Percentiles rank a stretch among this genome's conserved stretches.
These are phyloP conservation scores for Protomyces pachydermus DNA, from an alignment of 1,139 yeast species.

Conservation along the genomic window DNA sequence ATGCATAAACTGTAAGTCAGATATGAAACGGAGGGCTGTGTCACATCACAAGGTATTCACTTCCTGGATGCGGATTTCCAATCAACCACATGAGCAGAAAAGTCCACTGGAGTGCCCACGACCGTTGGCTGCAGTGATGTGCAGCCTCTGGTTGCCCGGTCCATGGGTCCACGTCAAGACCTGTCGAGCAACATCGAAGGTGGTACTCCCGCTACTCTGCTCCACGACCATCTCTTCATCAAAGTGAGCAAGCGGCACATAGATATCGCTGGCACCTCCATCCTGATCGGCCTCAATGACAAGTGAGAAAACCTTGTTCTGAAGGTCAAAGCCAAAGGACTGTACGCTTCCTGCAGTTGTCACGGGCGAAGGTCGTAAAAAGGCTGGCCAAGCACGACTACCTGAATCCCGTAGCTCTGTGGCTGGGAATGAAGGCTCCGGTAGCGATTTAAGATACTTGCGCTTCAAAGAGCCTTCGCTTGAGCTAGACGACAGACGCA, in stretches of 20 bases:
- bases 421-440: background rate
- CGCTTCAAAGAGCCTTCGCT: background rate
- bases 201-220: constrained; percentile 38
- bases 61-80: too few relatives aligned
- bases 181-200: background rate
- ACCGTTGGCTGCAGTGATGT: background rate
- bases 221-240: background rate
- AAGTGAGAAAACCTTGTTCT: constrained; percentile 36
- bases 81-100: background rate
- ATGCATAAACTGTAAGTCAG: too few relatives aligned
- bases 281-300: constrained; percentile 33
- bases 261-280: constrained; percentile 52
- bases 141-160: constrained; percentile 31
- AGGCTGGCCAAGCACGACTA: constrained; percentile 40
- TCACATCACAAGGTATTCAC: too few relatives aligned
- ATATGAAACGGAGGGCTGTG: too few relatives aligned
- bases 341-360: constrained; percentile 37
- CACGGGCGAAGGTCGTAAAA: constrained; percentile 41
- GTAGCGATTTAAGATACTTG: background rate
- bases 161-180: background rate
- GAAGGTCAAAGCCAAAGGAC: constrained; percentile 37
- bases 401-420: constrained; percentile 31
- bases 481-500: background rate
- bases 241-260: constrained; percentile 68
- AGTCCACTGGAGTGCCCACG: background rate